Evolutionary conservation across 805 yeast genomes (phyloP), one percentile per base, ranked within the genome.

Genomic region (Debaryomyces maramus): DNA sequence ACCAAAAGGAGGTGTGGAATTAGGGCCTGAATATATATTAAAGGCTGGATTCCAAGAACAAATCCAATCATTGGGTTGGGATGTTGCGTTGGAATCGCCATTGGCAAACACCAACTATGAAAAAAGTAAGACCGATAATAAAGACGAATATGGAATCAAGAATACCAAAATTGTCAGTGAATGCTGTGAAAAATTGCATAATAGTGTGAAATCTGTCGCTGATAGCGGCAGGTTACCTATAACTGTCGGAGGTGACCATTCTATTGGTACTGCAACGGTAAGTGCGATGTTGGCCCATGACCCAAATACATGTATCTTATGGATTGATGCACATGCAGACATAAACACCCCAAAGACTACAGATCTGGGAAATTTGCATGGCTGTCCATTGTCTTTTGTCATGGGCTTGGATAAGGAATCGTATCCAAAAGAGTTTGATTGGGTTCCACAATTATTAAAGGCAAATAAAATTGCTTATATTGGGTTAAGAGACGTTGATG

Each of bases 261-360:
- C 97, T 6, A 85, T 91, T 49, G 98, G 96, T 37, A 88, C 91
- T 54, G 96, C 95, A 36, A 89, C 97, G 7, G 84, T 91, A 24
- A 74, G 88, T 21, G 98, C 95, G 2, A 86, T 90, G 22, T 73
- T 88, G 46, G 79, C 78, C 13, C 76, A 78, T 48, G 72, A 84
- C 60, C 96, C 97, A 14, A 88, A 90, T 51, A 88, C 96, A 19
- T 89, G 96, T 55, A 72, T 91, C 28, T 60, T 91, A 46, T 91
- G 99, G 99, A 84, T 91, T 52, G 99, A 91, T 65, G 99, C 99
- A 0, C 99, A 91, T 62, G 97, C 98, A 14, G 99, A 91, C 62
- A 84, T 93, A 60, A 93, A 93, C 71, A 85, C 97, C 1, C 87
- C 96, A 8, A 71, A 73, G 24, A 80, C 88, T 6, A 82, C 97